Evolutionary conservation across 2,329 filamentous ascomycete species (phyloP), one percentile per base, ranked within the genome.

Genomic region (Penicillium sclerotiorum): DNA sequence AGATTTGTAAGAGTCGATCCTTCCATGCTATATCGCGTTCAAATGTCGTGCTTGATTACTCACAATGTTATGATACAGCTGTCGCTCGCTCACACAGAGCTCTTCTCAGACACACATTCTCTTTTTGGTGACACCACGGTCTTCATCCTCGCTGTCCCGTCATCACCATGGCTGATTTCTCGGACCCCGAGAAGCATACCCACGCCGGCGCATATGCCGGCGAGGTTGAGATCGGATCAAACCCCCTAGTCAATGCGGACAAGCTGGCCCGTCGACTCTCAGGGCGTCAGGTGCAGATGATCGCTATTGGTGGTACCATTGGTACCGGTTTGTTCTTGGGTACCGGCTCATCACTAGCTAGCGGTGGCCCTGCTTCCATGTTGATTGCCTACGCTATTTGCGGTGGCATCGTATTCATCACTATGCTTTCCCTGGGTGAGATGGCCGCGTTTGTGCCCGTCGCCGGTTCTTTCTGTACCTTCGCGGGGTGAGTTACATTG

Each of bases 241-340:
- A 38, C 8, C 54, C 48, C 20, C 47, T 61, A 38, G 54, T 71
- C 36, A 64, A 66, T 20, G 71, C 73, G 2, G 79, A 83, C 58
- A 72, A 70, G 45, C 72, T 86, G 9, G 74, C 74, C 17, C 79
- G 83, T 5, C 77, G 80, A 35, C 73, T 86, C 11, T 82, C 80
- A 2, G 72, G 80, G 13, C 78, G 83, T n/a, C 84, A 86, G 64
- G 80, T 86, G 9, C 83, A 86, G 69, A 86, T 87, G 82, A 84
- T 87, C 53, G 84, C 84, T 36, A 74, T 76, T 48, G 73, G 70
- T 5, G 73, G 73, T 18, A 74, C 72, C 6, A 75, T 75, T 38
- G 70, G 67, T 12, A 85, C 83, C 0, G 83, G 83, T 2, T 67
- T 86, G 4, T 86, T 86, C 56, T 72, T 87, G 5, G 83, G 83